Base-by-base conservation (phyloP, 192 early-diverging fungal species). In the Allomyces javanicus region DNA sequence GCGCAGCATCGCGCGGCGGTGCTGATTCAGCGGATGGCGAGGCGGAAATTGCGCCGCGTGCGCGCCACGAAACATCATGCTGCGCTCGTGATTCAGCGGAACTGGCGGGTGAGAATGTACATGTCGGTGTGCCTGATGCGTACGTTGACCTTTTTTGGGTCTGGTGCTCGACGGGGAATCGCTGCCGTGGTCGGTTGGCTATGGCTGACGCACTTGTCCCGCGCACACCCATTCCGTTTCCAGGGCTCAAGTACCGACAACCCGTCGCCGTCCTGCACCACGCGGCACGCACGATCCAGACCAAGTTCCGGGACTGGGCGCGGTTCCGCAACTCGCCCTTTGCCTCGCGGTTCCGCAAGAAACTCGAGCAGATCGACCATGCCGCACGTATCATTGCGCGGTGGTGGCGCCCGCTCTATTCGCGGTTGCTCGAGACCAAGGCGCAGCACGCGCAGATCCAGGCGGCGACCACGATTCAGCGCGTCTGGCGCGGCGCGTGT, bases 91-190 rank as follows among this genome's bases (percentile, higher is more conserved):
- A 83, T 83, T 63, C 81, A 83, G 69, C 67, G 72, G 58, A 76
- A 74, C 63, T 83, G 81, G 81, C 68, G 81, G 26, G 19, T 74
- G 19, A 72, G 71, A 55, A 67, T 72, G 69, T 74, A 77, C 61
- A 78, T 83, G 66, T 79, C 77, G 81, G 61, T 79, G 43, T 79
- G 79, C 1, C 70, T 83, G 25, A 62, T 83, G 66, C 78, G 81
- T 74, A 65, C 19, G 71, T 70, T 22, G 19, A 17, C 21, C 40
- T 24, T 9, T 14, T 24, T 19, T 63, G 1, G 3, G 61, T 45
- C 1, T 33, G n/a, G 1, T 43, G 0, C 14, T 9, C 25, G 21
- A 17, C 5, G 25, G 17, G n/a, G 10, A 9, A 40, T 40, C 7
- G 33, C 0, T 7, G 33, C 33, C 33, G 33, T 7, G 33, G 33